A percentile compares a stretch with the other conserved stretches of the same genome.
phyloP scores from a whole-genome alignment of 1,284 basidiomycete species.

The Trametes versicolor region DNA sequence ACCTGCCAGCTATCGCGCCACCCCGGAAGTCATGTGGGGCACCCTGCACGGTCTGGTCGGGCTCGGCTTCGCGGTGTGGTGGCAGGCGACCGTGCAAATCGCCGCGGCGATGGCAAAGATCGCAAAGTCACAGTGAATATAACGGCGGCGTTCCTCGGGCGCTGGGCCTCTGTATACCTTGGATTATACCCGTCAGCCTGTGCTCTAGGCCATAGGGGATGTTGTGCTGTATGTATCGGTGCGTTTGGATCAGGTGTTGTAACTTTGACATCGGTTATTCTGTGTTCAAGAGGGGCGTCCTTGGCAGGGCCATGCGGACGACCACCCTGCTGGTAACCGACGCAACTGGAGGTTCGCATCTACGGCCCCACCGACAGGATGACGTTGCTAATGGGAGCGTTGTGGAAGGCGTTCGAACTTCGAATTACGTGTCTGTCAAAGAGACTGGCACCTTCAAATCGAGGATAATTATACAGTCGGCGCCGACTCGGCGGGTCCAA shows the following conservation, averaged over 20 bases:
- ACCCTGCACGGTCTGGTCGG: conserved; percentile 73
- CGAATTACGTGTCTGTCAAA: too few species aligned
- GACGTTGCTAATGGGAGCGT: too few species aligned
- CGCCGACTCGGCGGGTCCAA: too few species aligned
- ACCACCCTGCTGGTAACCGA: too few species aligned
- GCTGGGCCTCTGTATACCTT: too few species aligned
- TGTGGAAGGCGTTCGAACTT: too few species aligned
- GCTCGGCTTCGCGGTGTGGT: conserved; percentile 75
- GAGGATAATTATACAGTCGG: too few species aligned
- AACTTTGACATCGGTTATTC: not conserved
- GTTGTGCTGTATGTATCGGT: not conserved
- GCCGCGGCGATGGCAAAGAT: conserved; percentile 50
- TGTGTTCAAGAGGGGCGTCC: not conserved
- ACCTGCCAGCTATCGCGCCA: conserved; percentile 59
- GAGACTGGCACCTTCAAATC: too few species aligned
- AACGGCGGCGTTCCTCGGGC: not conserved
- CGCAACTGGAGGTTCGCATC: too few species aligned
- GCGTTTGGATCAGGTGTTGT: not conserved
- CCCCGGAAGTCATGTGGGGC: conserved; percentile 76
- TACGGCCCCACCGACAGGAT: too few species aligned
- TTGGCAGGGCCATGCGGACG: too few species aligned
- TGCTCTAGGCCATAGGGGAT: not conserved
- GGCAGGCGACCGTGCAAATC: conserved; percentile 73
- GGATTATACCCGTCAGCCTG: too few species aligned
- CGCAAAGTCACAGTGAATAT: conserved; percentile 39